These are phyloP conservation scores for Ascochyta koolunga DNA, from an alignment of 2,329 filamentous ascomycete genomes.

Conservation along the genomic window DNA sequence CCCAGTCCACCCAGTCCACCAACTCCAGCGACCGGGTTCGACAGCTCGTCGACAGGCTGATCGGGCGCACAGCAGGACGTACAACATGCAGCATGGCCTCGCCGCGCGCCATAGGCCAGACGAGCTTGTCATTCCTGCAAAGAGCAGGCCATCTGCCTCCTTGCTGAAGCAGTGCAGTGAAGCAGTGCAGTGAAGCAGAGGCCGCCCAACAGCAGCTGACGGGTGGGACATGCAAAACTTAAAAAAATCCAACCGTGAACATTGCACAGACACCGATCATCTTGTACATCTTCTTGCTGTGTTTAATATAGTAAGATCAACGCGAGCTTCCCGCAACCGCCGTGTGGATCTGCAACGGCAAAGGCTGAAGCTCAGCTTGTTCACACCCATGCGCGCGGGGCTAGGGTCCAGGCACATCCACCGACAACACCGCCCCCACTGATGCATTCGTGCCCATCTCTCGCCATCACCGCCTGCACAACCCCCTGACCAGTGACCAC, in stretches of 20 bases:
- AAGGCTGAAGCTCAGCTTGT: slow-evolving; percentile 7
- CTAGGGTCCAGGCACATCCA: slow-evolving; percentile 24
- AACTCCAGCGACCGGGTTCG: slow-evolving; percentile 21
- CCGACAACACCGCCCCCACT: slow-evolving; percentile 20
- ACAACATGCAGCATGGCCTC: slow-evolving; percentile 19
- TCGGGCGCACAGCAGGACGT: slow-evolving; percentile 17
- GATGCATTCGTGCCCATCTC: slow-evolving; percentile 12
- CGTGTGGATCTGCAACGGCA: slow-evolving; percentile 11
- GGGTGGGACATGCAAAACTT: too few relatives aligned
- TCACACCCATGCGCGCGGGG: background rate
- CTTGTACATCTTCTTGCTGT: background rate
- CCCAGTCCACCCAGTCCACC: background rate
- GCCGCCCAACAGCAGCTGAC: too few relatives aligned
- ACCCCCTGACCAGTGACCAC: slow-evolving; percentile 5
- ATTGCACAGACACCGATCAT: background rate
- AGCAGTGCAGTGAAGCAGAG: too few relatives aligned
- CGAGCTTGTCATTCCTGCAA: background rate
- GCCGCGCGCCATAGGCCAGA: slow-evolving; percentile 9
- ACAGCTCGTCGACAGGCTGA: slow-evolving; percentile 14
- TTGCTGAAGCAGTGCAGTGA: background rate
- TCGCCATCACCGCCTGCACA: slow-evolving; percentile 1
- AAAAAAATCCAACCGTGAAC: too few relatives aligned
- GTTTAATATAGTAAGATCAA: too few relatives aligned
- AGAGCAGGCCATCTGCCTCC: slow-evolving; percentile 3
- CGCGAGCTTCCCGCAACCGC: slow-evolving; percentile 7